These are phyloP conservation scores for Liriodendron chinense DNA, from an alignment of 164 flowering plant species.

Conservation along the genomic window DNA sequence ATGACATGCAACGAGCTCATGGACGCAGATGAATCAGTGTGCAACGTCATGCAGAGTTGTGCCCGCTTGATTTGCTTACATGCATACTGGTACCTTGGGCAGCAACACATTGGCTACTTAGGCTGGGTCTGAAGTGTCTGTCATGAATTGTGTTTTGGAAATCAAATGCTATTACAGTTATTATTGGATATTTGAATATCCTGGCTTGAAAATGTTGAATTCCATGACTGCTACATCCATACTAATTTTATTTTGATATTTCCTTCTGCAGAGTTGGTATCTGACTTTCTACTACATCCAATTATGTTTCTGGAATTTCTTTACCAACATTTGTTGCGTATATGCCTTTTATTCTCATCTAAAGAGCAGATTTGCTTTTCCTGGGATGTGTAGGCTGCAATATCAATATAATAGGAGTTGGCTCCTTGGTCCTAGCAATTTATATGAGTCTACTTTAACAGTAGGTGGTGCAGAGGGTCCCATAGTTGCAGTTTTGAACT, in stretches of 20 bases:
- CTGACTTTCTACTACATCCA: background rate
- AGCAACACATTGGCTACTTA: constrained; percentile 26
- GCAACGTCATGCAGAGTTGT: constrained; percentile 19
- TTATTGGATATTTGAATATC: constrained; percentile 2
- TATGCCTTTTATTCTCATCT: background rate
- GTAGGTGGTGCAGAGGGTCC: background rate
- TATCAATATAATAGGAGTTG: background rate
- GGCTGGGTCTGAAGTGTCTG: constrained; percentile 27
- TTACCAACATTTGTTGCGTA: background rate
- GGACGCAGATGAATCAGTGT: constrained; percentile 57
- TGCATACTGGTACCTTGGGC: constrained; percentile 24
- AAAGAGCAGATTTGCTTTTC: background rate
- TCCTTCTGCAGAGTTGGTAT: background rate
- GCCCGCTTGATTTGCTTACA: constrained; percentile 14
- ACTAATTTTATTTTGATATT: background rate
- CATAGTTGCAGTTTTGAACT: background rate
- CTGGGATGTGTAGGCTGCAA: constrained; percentile 3
- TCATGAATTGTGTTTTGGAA: constrained; percentile 25
- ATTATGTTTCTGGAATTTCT: background rate
- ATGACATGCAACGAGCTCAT: constrained; percentile 80
- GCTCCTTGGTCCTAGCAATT: background rate
- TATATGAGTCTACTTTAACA: background rate
- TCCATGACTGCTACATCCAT: constrained; percentile 1
- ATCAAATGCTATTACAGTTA: constrained; percentile 3
- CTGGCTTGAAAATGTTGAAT: constrained; percentile 9